A percentile compares a stretch with the other conserved stretches of the same genome.
These are phyloP conservation scores for Aurinia saxatilis DNA, from an alignment of 345 rosid species.

Conservation along the genomic window DNA sequence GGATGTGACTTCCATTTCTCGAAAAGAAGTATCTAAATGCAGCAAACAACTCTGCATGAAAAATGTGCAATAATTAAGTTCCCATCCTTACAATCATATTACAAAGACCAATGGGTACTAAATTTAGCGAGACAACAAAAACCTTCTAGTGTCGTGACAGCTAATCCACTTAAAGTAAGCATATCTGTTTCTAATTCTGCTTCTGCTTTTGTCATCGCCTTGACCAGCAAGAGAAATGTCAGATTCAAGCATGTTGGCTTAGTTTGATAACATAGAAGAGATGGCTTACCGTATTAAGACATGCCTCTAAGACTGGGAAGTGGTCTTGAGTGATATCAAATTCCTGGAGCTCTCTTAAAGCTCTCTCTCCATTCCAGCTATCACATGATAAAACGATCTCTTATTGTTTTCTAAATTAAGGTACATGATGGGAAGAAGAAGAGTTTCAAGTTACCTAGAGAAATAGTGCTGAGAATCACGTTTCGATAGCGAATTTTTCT, in stretches of 20 bases:
- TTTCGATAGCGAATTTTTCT: constrained; percentile 51
- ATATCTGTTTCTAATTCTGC: constrained; percentile 65
- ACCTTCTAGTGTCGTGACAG: constrained; percentile 80
- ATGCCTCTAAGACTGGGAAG: constrained; percentile 78
- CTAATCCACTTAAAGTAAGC: constrained; percentile 73
- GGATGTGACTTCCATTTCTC: constrained; percentile 58
- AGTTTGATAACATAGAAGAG: constrained; percentile 1
- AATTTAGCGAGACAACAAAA: constrained; percentile 9
- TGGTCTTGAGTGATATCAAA: constrained; percentile 73
- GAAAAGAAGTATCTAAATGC: constrained; percentile 90
- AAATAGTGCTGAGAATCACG: constrained; percentile 74
- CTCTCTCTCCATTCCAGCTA: constrained; percentile 93
- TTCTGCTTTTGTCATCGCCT: constrained; percentile 78
- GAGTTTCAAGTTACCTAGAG: constrained; percentile 48
- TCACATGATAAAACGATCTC: not conserved
- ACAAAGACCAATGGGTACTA: constrained; percentile 4
- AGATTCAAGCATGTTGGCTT: constrained; percentile 1
- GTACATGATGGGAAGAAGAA: no score
- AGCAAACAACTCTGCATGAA: constrained; percentile 66
- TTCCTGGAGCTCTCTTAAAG: constrained; percentile 79
- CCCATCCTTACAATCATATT: not conserved
- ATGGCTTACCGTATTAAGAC: constrained; percentile 62
- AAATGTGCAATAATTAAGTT: constrained; percentile 18
- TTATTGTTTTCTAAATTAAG: no score
- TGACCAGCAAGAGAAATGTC: constrained; percentile 19